Base-by-base conservation (phyloP, 2,329 filamentous ascomycete species). In the Pyrenochaeta sp. region DNA sequence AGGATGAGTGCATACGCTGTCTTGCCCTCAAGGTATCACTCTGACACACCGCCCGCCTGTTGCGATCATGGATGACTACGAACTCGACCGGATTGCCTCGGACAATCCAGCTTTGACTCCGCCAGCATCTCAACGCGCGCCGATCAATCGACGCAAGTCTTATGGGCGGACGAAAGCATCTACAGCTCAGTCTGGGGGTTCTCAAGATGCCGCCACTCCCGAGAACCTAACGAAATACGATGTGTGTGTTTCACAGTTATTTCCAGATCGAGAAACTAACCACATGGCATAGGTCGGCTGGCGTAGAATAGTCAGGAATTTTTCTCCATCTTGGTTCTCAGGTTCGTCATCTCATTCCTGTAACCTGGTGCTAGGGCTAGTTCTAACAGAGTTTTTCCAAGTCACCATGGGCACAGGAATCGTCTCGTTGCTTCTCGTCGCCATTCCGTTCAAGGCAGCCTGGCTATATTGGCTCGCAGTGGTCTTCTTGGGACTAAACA, bases 401-500 rank as follows among this genome's bases (percentile, higher is more conserved):
- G 68, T 76, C 8, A 78, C 73, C 0, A 78, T 91, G 88, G 89
- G 89, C 28, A 91, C 88, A 0, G 89, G 88, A 22, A 86, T 91
- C 39, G 85, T 89, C 8, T 85, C 86, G 1, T 83, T 90, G 39
- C 79, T 91, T 22, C 80, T 91, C 19, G 80, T 85, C 62, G 83
- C 84, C 19, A 80, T 90, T 10, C 88, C 88, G 0, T 90, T 87
- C 72, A 83, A 88, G 59, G 81, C 81, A 1, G 55, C 64, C 8
- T 88, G 85, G 81, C 78, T 90, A 0, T 82, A 84, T 65, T 86
- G 84, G 74, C 78, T 90, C 22, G 85, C 86, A 1, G 83, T 87
- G 47, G 68, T 82, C 49, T 84, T 91, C 71, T 90, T 91, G 68
- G 74, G 77, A 3, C 78, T 90, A 19, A 90, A 91, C 67, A 71